Percentiles rank a stretch among this genome's conserved stretches.
Conservation (phyloP, 257 asterid genomes). For the Solanum lignicaule region DNA sequence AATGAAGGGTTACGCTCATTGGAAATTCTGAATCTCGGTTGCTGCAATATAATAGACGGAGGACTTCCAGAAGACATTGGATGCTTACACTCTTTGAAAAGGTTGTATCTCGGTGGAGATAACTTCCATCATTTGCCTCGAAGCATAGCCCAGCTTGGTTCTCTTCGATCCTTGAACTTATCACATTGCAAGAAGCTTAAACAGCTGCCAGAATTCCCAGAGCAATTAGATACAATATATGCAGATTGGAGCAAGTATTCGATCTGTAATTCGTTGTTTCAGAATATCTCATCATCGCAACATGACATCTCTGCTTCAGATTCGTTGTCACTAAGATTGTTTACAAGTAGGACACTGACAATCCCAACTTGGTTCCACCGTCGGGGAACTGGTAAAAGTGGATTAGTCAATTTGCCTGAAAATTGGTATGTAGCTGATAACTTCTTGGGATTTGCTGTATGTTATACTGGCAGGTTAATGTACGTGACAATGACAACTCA, state of each 20-base stretch:
- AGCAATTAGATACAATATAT: neutral
- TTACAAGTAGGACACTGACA: neutral
- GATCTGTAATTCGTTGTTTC: neutral
- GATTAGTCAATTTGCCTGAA: neutral
- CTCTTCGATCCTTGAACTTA: neutral
- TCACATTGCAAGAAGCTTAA: neutral
- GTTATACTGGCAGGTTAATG: neutral
- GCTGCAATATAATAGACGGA: neutral
- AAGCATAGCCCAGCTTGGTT: neutral
- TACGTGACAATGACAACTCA: neutral
- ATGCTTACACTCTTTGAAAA: neutral
- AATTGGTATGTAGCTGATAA: neutral
- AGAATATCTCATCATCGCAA: neutral
- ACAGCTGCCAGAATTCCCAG: neutral
- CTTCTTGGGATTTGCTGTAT: neutral
- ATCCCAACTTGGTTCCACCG: neutral
- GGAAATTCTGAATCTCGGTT: neutral
- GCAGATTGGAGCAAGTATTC: neutral
- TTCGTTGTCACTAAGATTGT: neutral
- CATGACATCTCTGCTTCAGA: neutral
- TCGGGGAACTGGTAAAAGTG: neutral
- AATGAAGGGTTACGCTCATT: neutral
- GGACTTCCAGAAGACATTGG: neutral
- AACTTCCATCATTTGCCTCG: neutral
- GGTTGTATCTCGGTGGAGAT: neutral